phyloP scores from a whole-genome alignment of 1,139 yeast species.

The Taphrina communis region DNA sequence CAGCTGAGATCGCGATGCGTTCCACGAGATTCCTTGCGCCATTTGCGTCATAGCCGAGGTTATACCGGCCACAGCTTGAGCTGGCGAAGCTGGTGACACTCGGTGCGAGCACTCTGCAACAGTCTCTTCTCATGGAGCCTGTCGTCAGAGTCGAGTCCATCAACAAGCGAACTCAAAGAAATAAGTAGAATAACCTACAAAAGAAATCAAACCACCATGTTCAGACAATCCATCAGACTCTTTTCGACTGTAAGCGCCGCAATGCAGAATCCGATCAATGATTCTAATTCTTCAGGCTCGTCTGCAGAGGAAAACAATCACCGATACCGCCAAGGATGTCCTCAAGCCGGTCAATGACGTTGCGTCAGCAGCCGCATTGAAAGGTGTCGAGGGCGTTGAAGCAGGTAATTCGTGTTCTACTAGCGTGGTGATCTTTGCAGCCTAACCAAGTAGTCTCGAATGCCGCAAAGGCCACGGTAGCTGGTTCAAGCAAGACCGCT shows the following conservation, averaged over 20 bases:
- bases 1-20: neutral
- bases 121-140: too few species aligned
- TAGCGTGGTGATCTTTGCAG: too few species aligned
- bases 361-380: conserved; percentile 14
- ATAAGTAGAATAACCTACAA: neutral
- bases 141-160: too few species aligned
- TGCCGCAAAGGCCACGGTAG: conserved; percentile 28
- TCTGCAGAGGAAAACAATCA: conserved; percentile 26
- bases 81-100: neutral
- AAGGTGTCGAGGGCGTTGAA: conserved; percentile 26
- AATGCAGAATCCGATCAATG: neutral
- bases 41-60: conserved; percentile 14
- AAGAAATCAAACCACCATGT: neutral
- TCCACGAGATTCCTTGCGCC: conserved; percentile 6
- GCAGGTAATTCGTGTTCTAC: neutral
- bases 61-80: neutral
- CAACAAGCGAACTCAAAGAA: too few species aligned
- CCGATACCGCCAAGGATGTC: conserved; percentile 17
- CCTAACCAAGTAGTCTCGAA: conserved; percentile 3
- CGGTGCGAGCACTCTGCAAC: neutral
- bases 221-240: conserved; percentile 22
- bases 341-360: conserved; percentile 28
- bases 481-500: conserved; percentile 26
- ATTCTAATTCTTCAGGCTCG: conserved; percentile 19
- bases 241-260: conserved; percentile 17